These are phyloP conservation scores for Ottelia alismoides DNA, from an alignment of 106 monocot genomes.

Conservation along the genomic window DNA sequence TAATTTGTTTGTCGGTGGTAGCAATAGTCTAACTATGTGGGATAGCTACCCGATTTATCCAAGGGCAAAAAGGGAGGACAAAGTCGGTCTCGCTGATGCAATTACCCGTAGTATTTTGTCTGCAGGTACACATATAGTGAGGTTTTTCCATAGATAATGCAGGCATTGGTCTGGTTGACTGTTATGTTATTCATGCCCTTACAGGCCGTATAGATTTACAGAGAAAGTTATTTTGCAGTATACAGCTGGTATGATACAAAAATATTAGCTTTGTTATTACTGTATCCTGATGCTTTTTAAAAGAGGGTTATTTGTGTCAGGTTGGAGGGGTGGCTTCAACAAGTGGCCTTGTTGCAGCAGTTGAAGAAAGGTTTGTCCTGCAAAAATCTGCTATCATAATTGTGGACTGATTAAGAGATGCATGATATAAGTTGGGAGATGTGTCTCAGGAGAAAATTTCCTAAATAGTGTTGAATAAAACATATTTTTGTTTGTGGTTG, in stretches of 20 bases:
- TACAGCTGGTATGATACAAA: constrained; percentile 93
- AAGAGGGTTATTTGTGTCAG: constrained; percentile 17
- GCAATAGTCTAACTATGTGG: constrained; percentile 45
- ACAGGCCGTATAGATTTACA: constrained; percentile 90
- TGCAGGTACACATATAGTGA: too few relatives aligned
- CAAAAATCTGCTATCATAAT: too few relatives aligned
- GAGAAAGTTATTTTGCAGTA: constrained; percentile 93
- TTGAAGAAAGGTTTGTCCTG: constrained; percentile 77
- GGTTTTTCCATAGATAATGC: too few relatives aligned
- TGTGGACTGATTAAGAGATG: too few relatives aligned
- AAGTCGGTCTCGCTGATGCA: constrained; percentile 88
- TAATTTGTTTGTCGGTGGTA: constrained; percentile 43
- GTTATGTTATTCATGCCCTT: too few relatives aligned
- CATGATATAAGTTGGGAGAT: too few relatives aligned
- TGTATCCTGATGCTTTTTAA: not conserved
- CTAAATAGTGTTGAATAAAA: too few relatives aligned
- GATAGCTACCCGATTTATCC: constrained; percentile 59
- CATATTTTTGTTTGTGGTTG: too few relatives aligned
- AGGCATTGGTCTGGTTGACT: too few relatives aligned
- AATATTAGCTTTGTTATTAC: too few relatives aligned
- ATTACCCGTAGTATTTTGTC: constrained; percentile 88
- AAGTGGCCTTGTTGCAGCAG: constrained; percentile 53
- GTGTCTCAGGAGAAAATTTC: too few relatives aligned
- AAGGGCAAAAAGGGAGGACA: constrained; percentile 59
- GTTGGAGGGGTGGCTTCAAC: constrained; percentile 87